phyloP scores from a whole-genome alignment of 306 rosid species.

The Datisca glomerata region DNA sequence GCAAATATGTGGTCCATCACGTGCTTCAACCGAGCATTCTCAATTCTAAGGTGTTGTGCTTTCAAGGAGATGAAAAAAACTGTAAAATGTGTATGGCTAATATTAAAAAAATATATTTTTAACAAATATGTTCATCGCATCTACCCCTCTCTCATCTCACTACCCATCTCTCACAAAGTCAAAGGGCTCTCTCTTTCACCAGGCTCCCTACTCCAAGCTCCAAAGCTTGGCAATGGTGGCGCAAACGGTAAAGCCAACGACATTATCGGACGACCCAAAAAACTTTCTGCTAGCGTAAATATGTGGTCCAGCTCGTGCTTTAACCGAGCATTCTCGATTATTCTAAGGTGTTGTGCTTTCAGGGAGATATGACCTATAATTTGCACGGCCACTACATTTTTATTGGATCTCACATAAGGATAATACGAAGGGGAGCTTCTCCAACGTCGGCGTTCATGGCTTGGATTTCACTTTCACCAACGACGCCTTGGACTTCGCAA shows the following conservation, averaged over 20 bases:
- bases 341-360: constrained; percentile 75
- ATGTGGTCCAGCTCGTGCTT: constrained; percentile 80
- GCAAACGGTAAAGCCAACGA: constrained; percentile 27
- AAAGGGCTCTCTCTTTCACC: too few relatives aligned
- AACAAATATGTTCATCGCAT: too few relatives aligned
- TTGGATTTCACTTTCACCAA: too few relatives aligned
- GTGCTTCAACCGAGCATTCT: constrained; percentile 71
- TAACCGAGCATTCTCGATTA: constrained; percentile 73
- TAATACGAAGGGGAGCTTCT: too few relatives aligned
- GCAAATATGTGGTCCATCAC: constrained; percentile 77
- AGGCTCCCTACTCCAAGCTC: constrained; percentile 79
- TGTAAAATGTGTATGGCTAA: too few relatives aligned
- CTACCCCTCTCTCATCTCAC: too few relatives aligned
- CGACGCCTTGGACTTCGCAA: too few relatives aligned
- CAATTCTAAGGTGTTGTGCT: constrained; percentile 81
- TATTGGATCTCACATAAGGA: too few relatives aligned
- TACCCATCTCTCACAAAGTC: too few relatives aligned
- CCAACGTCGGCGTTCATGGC: too few relatives aligned
- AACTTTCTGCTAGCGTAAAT: constrained; percentile 70
- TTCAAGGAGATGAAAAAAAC: constrained; percentile 63
- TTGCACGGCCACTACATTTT: constrained; percentile 81
- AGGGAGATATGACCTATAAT: constrained; percentile 69
- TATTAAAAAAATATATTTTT: too few relatives aligned
- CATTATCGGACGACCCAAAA: constrained; percentile 59
- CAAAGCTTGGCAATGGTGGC: constrained; percentile 53